Base-by-base conservation (phyloP, 2,329 filamentous ascomycete genomes). In the Alternaria solani region DNA sequence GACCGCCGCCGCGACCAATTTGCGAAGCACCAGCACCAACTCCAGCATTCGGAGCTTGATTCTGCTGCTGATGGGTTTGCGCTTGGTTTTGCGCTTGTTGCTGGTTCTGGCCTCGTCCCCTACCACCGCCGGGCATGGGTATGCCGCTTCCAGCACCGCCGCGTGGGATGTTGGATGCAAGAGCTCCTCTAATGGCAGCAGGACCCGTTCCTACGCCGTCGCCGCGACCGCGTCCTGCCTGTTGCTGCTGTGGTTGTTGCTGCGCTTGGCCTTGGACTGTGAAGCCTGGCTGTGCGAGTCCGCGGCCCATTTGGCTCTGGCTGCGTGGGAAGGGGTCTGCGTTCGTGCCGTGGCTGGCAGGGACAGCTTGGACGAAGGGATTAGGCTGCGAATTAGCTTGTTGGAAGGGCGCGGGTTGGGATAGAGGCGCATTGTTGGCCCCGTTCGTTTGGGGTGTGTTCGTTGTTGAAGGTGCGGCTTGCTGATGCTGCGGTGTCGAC, bases 91-190 rank as follows among this genome's bases (percentile, higher is more conserved):
- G 41, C 55, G 68, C 60, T 30, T 61, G 69, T 32, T 66, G 72
- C 20, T 58, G 38, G 9, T 56, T 44, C 26, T 56, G 53, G 8
- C 64, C 64, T 20, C 68, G 64, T 32, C 68, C 69, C 9, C 75
- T 70, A 51, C 75, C 69, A 9, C 71, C 72, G 3, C 71, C 72
- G 3, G 73, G 73, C 26, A 71, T 57, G 18, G 75, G 76, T 46
- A 78, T 77, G 20, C 69, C 69, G 14, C 68, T 71, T n/a, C 63
- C 69, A 23, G 5, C 46, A 9, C 73, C 71, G 5, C 73, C 70
- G 26, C 75, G 72, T 11, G 76, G 76, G 25, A 78, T 76, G 42
- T 65, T 66, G 3, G 71, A 68, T 57, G 71, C 70, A n/a, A 73
- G 56, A 11, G 74, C 54, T 28, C 65, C 62, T 20, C 75, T 76